Evolutionary conservation across 1,139 yeast species (phyloP), one percentile per base, ranked within the genome.

Genomic region (Barnettozyma hawaiiensis): DNA sequence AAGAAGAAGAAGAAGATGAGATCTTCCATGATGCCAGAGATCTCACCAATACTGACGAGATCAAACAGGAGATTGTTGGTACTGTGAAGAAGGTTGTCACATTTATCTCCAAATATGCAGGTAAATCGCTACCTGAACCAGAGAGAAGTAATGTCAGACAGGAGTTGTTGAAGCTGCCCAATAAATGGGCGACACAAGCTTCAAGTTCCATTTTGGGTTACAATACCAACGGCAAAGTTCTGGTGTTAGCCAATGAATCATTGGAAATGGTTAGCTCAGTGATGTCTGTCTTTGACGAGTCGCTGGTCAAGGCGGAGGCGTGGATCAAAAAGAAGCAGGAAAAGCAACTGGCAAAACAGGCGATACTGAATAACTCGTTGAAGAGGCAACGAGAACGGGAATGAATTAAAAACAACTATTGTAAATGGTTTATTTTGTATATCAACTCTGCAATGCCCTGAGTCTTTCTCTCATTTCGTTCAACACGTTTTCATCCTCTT

Each of bases 401-500:
- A 11, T 38, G 23, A 35, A 9, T 15, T 23, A 4, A 5, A 14
- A 11, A n/a, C n/a, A n/a, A n/a, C n/a, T 15, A 14, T 14, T 21
- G 19, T 33, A 4, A 12, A n/a, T n/a, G 7, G 26, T 7, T 8
- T 35, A 15, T 4, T 28, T 6, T 8, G 7, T 16, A 28, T 16
- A 24, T 58, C 59, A 84, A 50, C 80, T 85, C 61, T 90, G 97
- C 48, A 92, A 66, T 0, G 97, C 97, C 57, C 73, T 81, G 43
- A 92, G 70, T 46, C 97, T 69, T 58, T 90, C 92, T 51, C 96
- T 74, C 97, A 92, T 92, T 55, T 81, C 90, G 53, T 79, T 81
- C 47, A 92, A 67, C 54, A 86, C 94, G 42, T 81, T 89, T 35
- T 78, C 86, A 32, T 75, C 83, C 18, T 69, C 78, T 24, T 60